Base-by-base conservation (phyloP, 768 basidiomycete species). In the Cantharellus anzutake region DNA sequence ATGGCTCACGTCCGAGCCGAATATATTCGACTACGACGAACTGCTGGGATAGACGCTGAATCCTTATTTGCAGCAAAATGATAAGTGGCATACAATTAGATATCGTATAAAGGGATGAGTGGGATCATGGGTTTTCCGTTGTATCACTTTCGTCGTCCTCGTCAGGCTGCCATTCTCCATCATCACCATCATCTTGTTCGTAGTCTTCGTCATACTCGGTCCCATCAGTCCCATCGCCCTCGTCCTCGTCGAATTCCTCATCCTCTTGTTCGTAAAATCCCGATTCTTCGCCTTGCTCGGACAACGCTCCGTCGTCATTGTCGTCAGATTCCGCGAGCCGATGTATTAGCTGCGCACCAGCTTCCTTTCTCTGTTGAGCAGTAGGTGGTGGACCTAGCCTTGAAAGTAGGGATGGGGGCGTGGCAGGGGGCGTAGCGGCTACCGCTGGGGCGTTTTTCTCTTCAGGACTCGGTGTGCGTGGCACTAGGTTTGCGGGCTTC, bases 1-100 rank as follows among this genome's bases (percentile, higher is more conserved):
- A 62, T 65, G 61, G 64, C 62, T 5, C 48, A 60, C 11, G 51
- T 65, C 2, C 37, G 64, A 37, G 42, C 55, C 14, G 64, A 65
- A 41, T 65, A 64, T 41, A 56, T 65, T 35, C 57, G 60, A 39
- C 37, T 62, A 41, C 48, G 60, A 40, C 34, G 40, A 11, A 48
- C 44, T 48, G 44, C 44, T 11, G 11, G 11, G 11, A 11, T 29
- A 48, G 44, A 48, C 11, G 29, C 20, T 29, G 20, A 29, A 29
- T 29, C 20, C 20, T 29, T 29, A 29, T 29, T 29, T 29, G 20
- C 20, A 29, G 20, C 20, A 29, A 29, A 29, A 29, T 29, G 20
- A 29, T 29, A 29, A 29, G 20, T 29, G 1, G 20, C 11, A 48
- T 48, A 48, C 11, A 48, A 29, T 48, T 11, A 48, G 44, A 48